Base-by-base conservation (phyloP, 352 stramenopile genomes). In the Pythium biforme region DNA sequence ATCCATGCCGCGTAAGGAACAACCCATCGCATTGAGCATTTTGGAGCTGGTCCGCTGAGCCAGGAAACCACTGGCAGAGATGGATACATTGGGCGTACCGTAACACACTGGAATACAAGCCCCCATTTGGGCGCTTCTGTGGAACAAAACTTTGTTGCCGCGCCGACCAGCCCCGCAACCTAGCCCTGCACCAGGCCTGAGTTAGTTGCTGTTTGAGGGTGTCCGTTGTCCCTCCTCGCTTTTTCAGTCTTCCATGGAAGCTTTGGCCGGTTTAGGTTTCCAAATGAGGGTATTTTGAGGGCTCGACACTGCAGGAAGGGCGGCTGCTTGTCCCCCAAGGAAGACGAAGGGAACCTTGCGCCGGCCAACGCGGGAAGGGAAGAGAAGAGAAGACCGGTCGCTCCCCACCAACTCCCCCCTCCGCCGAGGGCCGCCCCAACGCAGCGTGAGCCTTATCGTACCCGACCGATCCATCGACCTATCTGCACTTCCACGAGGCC, bases 1-100 rank as follows among this genome's bases (percentile, higher is more conserved):
- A 79, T 81, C 45, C 81, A 90, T 53, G 68, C 71, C 22, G 73
- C 86, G 55, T 66, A 79, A 49, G 78, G 41, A 73, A n/a, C n/a
- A n/a, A n/a, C n/a, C n/a, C n/a, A n/a, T n/a, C n/a, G n/a, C n/a
- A n/a, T n/a, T n/a, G n/a, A n/a, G n/a, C n/a, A n/a, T n/a, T n/a
- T n/a, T n/a, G n/a, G n/a, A n/a, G n/a, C n/a, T n/a, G n/a, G n/a
- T n/a, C n/a, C n/a, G n/a, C n/a, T 45, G 25, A 26, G 19, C 43
- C 14, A 37, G 14, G 17, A 12, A 0, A 37, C n/a, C n/a, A n/a
- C n/a, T n/a, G n/a, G n/a, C n/a, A n/a, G n/a, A n/a, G n/a, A 66
- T 66, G 59, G 59, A 20, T 66, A 66, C 59, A 66, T 41, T 11
- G 34, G 34, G 34, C 33, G 37, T 15, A 45, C 37, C 37, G 48